Evolutionary conservation across 1,139 yeast genomes (phyloP).

Genomic region (Yamadazyma buinensis): DNA sequence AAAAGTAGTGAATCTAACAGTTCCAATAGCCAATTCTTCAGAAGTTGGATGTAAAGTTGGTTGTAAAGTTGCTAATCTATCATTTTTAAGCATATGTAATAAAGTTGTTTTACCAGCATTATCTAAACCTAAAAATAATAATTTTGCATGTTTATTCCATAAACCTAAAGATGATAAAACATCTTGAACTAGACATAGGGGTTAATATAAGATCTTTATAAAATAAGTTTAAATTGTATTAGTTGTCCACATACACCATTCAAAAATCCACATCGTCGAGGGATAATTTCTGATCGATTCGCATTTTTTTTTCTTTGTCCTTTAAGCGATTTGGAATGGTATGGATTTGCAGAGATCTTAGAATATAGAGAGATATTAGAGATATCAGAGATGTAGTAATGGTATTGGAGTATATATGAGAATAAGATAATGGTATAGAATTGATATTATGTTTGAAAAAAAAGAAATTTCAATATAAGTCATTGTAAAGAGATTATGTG

Average conservation of each 20-base stretch:
- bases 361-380: no score
- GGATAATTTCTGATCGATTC: neutral
- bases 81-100: slow-evolving; percentile 95
- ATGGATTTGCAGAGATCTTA: no score
- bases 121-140: slow-evolving; percentile 92
- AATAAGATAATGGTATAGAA: no score
- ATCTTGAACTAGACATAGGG: slow-evolving; percentile 82
- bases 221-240: no score
- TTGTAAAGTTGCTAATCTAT: slow-evolving; percentile 93
- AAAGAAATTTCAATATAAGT: no score
- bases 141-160: slow-evolving; percentile 97
- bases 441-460: no score
- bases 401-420: no score
- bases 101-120: slow-evolving; percentile 98
- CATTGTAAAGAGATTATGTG: no score
- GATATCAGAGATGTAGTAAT: no score
- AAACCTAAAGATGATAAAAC: slow-evolving; percentile 89
- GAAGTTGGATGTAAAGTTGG: slow-evolving; percentile 99
- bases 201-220: no score
- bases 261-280: slow-evolving; percentile 36
- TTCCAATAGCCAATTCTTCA: slow-evolving; percentile 95
- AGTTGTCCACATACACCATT: slow-evolving; percentile 41
- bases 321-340: no score
- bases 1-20: slow-evolving; percentile 93
- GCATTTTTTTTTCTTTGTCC: neutral